Evolutionary conservation across 2,329 filamentous ascomycete genomes (phyloP), one percentile per base, ranked within the genome.

Genomic region (Fusarium praegraminearum): DNA sequence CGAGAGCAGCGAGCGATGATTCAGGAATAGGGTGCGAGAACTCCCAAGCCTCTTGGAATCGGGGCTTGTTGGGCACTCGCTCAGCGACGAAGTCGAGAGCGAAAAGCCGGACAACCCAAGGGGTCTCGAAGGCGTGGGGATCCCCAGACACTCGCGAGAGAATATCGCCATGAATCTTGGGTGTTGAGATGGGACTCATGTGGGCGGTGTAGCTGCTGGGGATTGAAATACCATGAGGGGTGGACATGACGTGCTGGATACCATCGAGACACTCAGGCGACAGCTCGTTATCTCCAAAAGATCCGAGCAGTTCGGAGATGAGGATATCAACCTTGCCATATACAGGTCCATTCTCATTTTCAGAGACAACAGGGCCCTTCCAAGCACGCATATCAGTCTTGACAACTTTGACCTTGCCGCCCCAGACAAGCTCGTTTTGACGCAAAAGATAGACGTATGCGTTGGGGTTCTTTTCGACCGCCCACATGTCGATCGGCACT

Each of bases 361-460:
- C 78, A 51, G 83, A 81, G 20, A 86, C 76, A 1, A 87, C 77
- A 2, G 95, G 95, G 0, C 97, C 97, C 75, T 92, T 92, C 97
- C 97, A 99, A 63, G 91, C 91, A 50, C 96, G 90, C 96, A 99
- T 99, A 78, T 99, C 96, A 1, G 94, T 97, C 81, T 97, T 97
- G 70, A 98, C 91, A 33, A 99, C 88, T 3, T 90, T 94, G 22
- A 98, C 95, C 55, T 86, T 87, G 24, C 90, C 89, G 60, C 84
- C 86, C 96, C 96, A 99, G n/a, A 89, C 85, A 20, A 86, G 88
- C 69, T 90, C 85, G 76, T 98, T 98, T 76, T 97, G 93, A 26
- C 93, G 87, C 66, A 97, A 89, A 4, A 99, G 87, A 70, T 98
- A 90, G 9, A 99, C 94, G 77, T 95, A 98, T 1, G 96, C 96